Base-by-base conservation (phyloP, 169 alveolate genomes). In the Eimeria zaria region DNA sequence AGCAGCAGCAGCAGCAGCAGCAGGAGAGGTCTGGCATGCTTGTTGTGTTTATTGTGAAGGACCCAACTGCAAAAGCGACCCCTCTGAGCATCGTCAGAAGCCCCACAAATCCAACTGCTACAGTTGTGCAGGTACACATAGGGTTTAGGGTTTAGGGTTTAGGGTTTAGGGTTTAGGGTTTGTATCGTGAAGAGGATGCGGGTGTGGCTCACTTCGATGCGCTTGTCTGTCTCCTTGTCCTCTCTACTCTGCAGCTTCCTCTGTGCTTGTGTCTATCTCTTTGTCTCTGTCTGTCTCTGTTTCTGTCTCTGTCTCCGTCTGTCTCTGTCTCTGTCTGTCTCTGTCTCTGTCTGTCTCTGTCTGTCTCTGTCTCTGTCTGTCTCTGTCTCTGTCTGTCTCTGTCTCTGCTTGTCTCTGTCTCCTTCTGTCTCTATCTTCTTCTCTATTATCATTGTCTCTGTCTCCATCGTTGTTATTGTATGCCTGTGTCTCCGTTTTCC, bases 131-230 rank as follows among this genome's bases (percentile, higher is more conserved):
- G 91, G 91, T 83, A 53, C n/a, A 18, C 33, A 11, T 11, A 53
- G 53, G 69, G 87, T 76, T 39, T 41, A 76, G 58, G 36, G 58
- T 76, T 41, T 76, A 78, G 89, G 67, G 89, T 78, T 44, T 73
- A 73, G 84, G 84, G 84, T 73, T 73, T 73, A 73, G 84, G 84
- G 84, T 73, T 30, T 73, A 73, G 84, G 84, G 84, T 73, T 73
- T 73, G 36, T 51, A 53, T 51, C n/a, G n/a, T n/a, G n/a, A n/a
- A n/a, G n/a, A n/a, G n/a, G n/a, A n/a, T n/a, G n/a, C n/a, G n/a
- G n/a, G n/a, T n/a, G n/a, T n/a, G n/a, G n/a, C n/a, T 51, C 12
- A 12, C 12, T 58, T 58, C 18, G 8, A 27, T 58, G n/a, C 27
- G 2, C 18, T 58, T 58, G n/a, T 9, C 67, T 16, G 2, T 58